Conservation (phyloP, 2,329 filamentous ascomycete genomes). For the Phialophora expanda region DNA sequence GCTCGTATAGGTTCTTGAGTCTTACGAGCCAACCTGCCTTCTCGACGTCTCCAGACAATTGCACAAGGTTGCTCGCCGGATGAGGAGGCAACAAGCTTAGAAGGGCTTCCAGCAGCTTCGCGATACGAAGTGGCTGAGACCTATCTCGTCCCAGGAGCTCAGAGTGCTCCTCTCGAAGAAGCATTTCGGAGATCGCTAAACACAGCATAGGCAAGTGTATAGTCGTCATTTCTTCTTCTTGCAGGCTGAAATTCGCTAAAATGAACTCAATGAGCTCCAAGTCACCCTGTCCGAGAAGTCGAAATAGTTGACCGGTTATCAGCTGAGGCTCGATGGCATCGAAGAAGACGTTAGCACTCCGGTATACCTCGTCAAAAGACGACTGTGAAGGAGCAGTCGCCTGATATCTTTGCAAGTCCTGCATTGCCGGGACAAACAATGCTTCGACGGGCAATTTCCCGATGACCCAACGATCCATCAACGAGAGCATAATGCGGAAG, state of each 20-base stretch:
- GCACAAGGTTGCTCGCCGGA: background rate
- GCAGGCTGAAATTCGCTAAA: constrained; percentile 82
- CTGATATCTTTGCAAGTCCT: constrained; percentile 78
- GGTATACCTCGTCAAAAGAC: constrained; percentile 83
- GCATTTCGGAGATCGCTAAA: constrained; percentile 37
- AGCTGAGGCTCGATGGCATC: constrained; percentile 94
- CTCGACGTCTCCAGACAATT: constrained; percentile 3
- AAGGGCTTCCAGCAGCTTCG: constrained; percentile 40
- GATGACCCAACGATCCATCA: constrained; percentile 99
- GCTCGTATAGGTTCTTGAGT: constrained; percentile 22
- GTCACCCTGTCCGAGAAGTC: constrained; percentile 58
- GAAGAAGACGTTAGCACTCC: constrained; percentile 94
- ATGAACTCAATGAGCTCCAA: constrained; percentile 81
- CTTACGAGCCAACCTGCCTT: constrained; percentile 24
- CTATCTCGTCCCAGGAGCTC: constrained; percentile 39
- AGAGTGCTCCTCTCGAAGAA: constrained; percentile 16
- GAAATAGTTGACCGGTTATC: constrained; percentile 83
- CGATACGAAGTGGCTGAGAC: constrained; percentile 56
- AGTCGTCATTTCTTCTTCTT: constrained; percentile 85
- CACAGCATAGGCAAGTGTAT: constrained; percentile 33
- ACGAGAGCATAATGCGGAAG: constrained; percentile 87
- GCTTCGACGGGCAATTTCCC: constrained; percentile 86
- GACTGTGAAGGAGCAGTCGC: constrained; percentile 65
- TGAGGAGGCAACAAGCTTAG: constrained; percentile 40
- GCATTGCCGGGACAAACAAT: constrained; percentile 83